Conservation (phyloP, 257 asterid species). For the Solanum lignicaule region DNA sequence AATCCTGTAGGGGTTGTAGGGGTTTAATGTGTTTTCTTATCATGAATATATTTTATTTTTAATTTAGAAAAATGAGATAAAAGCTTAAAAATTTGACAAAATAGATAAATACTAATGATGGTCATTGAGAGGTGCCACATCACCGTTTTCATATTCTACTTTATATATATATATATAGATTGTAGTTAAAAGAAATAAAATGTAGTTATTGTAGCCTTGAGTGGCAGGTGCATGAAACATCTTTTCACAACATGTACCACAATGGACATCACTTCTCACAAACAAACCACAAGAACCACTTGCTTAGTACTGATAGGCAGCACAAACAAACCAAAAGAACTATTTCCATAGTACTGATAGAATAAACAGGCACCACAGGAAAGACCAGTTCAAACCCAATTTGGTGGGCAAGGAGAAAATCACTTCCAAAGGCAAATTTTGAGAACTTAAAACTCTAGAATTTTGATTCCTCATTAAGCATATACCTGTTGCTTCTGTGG, state of each 20-base stretch:
- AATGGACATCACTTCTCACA: neutral
- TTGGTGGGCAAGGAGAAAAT: neutral
- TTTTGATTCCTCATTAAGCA: neutral
- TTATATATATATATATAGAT: neutral
- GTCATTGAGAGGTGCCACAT: neutral
- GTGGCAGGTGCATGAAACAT: neutral
- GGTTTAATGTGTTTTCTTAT: neutral
- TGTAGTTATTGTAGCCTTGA: neutral
- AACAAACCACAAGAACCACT: neutral
- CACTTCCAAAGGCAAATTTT: neutral
- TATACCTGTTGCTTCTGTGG: slow-evolving; percentile 15
- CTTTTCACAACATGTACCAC: neutral
- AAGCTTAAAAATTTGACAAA: neutral
- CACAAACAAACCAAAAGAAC: neutral
- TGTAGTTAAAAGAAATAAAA: neutral
- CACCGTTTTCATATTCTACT: neutral
- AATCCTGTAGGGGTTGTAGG: no score
- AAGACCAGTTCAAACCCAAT: neutral
- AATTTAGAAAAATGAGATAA: neutral
- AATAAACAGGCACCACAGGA: neutral
- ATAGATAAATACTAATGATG: neutral
- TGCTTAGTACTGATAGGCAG: neutral
- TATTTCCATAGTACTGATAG: neutral
- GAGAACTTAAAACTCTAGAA: neutral
- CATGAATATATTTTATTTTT: neutral